phyloP scores from a whole-genome alignment of 768 basidiomycete species.

The Suillus ampliporus region DNA sequence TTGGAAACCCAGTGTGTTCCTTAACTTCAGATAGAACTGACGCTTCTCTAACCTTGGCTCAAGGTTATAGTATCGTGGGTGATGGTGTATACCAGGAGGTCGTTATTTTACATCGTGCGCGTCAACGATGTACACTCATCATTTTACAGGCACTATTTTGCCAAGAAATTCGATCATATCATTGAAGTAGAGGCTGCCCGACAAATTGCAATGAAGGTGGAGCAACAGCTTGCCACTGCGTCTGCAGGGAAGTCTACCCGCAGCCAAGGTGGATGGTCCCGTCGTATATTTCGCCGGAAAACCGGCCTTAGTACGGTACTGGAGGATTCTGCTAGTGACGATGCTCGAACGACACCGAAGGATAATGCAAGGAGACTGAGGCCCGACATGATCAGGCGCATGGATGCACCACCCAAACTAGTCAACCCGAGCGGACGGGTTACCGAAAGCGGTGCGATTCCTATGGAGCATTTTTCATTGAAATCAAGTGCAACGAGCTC shows the following conservation, averaged over 20 bases:
- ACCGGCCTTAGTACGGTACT: slow-evolving; percentile 30
- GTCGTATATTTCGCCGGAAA: slow-evolving; percentile 36
- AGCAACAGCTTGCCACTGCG: slow-evolving; percentile 27
- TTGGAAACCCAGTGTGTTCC: slow-evolving; percentile 72
- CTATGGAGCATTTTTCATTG: slow-evolving; percentile 24
- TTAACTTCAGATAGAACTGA: slow-evolving; percentile 4
- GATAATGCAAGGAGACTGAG: slow-evolving; percentile 44
- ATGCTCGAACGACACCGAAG: slow-evolving; percentile 21
- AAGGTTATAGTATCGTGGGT: slow-evolving; percentile 84
- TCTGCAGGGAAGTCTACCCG: slow-evolving; percentile 15
- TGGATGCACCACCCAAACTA: slow-evolving; percentile 69
- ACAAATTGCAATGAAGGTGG: slow-evolving; percentile 26
- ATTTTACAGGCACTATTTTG: slow-evolving; percentile 67
- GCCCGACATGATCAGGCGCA: slow-evolving; percentile 79
- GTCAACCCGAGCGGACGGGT: slow-evolving; percentile 80
- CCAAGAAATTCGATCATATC: slow-evolving; percentile 66
- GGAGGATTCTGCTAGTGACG: slow-evolving; percentile 26
- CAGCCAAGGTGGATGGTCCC: slow-evolving; percentile 26
- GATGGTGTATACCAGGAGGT: slow-evolving; percentile 82
- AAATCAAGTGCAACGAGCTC: slow-evolving; percentile 14
- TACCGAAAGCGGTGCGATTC: slow-evolving; percentile 47
- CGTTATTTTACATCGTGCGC: slow-evolving; percentile 21
- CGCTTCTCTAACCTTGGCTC: neutral
- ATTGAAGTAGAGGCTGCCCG: slow-evolving; percentile 49
- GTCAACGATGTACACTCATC: neutral